Percentiles rank a stretch among this genome's conserved stretches.
Conservation (phyloP, 2,329 filamentous ascomycete species). For the Blumeria graminis region DNA sequence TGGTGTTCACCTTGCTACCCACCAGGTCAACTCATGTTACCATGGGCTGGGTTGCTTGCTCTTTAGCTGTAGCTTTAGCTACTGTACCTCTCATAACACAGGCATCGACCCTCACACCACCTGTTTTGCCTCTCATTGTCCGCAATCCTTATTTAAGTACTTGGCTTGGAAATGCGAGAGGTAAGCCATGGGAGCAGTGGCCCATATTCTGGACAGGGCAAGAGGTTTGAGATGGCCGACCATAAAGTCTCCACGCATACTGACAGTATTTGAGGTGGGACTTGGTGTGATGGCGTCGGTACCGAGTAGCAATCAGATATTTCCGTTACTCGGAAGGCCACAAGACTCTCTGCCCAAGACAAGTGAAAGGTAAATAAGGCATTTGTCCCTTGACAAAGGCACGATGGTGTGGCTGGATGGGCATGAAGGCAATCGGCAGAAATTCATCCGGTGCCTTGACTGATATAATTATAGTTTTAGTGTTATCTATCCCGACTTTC, state of each 20-base stretch:
- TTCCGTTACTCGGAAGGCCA: constrained; percentile 38
- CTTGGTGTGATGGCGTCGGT: constrained; percentile 38
- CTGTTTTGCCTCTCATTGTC: constrained; percentile 31
- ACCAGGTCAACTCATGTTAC: no score
- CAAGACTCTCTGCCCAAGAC: constrained; percentile 31
- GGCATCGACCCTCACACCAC: constrained; percentile 29
- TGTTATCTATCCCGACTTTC: constrained; percentile 31
- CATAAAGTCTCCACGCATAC: background rate
- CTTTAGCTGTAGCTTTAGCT: constrained; percentile 10
- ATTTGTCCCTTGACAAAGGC: no score
- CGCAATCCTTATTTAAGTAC: constrained; percentile 35
- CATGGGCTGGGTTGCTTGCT: no score
- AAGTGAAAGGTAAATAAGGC: constrained; percentile 15
- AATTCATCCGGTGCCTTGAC: background rate
- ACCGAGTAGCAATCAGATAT: constrained; percentile 32
- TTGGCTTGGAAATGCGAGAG: constrained; percentile 41
- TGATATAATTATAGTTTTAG: constrained; percentile 21
- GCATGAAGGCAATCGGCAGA: no score
- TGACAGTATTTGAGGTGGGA: constrained; percentile 22
- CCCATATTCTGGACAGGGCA: constrained; percentile 65
- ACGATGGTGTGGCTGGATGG: no score
- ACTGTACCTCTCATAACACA: constrained; percentile 12
- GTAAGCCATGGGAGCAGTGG: constrained; percentile 60
- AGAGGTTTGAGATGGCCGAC: constrained; percentile 20
- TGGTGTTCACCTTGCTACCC: no score